These are phyloP conservation scores for Oryza nivara DNA, from an alignment of 176 grass and related monocot species.

Conservation along the genomic window DNA sequence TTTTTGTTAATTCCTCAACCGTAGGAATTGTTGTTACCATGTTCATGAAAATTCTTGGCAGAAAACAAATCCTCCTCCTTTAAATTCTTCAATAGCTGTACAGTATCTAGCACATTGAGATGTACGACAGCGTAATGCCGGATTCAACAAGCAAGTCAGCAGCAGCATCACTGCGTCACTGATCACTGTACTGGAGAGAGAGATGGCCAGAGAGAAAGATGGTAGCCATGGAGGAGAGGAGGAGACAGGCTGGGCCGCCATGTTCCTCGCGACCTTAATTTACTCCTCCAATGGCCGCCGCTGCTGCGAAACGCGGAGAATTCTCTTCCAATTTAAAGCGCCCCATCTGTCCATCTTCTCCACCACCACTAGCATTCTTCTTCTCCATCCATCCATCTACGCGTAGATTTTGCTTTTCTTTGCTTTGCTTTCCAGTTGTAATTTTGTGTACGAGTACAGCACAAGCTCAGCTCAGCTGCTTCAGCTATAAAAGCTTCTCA, in stretches of 20 bases:
- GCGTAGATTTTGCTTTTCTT: background rate
- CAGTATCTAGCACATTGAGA: background rate
- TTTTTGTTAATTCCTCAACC: too few relatives aligned
- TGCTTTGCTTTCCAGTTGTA: background rate
- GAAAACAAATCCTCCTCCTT: too few relatives aligned
- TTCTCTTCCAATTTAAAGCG: constrained; percentile 33
- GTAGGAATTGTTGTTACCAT: too few relatives aligned
- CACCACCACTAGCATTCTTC: background rate
- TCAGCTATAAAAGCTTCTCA: constrained; percentile 2
- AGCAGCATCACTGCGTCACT: background rate
- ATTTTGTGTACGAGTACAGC: background rate
- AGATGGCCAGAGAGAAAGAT: background rate
- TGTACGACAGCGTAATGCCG: background rate
- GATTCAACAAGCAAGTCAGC: background rate
- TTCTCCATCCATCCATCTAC: background rate
- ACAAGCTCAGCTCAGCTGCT: background rate
- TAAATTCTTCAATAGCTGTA: too few relatives aligned
- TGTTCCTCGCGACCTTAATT: constrained; percentile 9
- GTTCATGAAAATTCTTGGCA: too few relatives aligned
- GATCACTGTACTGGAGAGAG: background rate
- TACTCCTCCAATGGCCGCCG: background rate
- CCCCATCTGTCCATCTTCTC: background rate
- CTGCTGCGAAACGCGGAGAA: background rate
- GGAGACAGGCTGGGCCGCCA: constrained; percentile 18
- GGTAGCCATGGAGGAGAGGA: background rate